Percentiles rank a stretch among this genome's conserved stretches.
phyloP scores from a whole-genome alignment of 306 rosid species.

The Sicyos baderoa region DNA sequence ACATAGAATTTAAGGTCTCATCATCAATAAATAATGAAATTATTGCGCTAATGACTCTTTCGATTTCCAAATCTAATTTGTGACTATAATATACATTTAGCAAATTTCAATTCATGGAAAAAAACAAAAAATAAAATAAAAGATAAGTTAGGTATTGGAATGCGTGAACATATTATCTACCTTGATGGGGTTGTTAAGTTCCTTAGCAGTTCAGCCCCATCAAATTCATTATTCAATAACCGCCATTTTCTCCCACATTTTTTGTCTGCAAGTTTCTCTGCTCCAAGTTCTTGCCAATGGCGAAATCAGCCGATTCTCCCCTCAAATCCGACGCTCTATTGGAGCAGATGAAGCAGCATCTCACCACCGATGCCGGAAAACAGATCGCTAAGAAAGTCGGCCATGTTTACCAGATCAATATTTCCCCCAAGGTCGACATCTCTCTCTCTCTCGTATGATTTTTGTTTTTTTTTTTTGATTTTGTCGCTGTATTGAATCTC shows the following conservation, averaged over 20 bases:
- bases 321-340: slow-evolving; percentile 59
- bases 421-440: slow-evolving; percentile 72
- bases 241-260: neutral
- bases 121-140: too few relatives aligned
- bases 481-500: neutral
- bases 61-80: too few relatives aligned
- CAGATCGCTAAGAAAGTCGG: slow-evolving; percentile 41
- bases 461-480: too few relatives aligned
- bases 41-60: too few relatives aligned
- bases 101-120: too few relatives aligned
- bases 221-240: neutral
- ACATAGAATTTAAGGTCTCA: too few relatives aligned
- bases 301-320: slow-evolving; percentile 27
- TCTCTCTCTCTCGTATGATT: neutral
- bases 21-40: too few relatives aligned
- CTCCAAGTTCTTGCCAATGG: slow-evolving; percentile 25
- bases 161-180: neutral
- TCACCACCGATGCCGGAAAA: slow-evolving; percentile 65
- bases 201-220: neutral
- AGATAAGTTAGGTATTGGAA: neutral
- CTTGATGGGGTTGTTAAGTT: neutral
- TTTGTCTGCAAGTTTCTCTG: neutral
- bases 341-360: slow-evolving; percentile 74
- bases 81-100: too few relatives aligned
- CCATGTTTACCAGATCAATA: slow-evolving; percentile 73